Evolutionary conservation across 768 basidiomycete genomes (phyloP).

Genomic region (Lactarius tabidus): DNA sequence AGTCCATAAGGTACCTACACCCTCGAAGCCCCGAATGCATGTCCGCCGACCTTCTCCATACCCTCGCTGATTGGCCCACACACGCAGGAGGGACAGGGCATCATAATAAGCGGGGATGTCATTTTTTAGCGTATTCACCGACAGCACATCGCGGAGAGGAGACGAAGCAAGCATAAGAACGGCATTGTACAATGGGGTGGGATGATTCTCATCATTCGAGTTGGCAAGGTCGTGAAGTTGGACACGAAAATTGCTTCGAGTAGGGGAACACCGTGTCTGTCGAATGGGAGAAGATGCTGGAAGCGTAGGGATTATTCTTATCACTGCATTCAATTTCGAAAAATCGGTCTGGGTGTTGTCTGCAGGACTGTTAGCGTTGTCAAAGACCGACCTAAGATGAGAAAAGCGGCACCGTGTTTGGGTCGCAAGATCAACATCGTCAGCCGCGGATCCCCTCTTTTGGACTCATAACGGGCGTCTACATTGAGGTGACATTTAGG

Average conservation of each 20-base stretch:
- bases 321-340: constrained; percentile 61
- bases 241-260: constrained; percentile 62
- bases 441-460: constrained; percentile 56
- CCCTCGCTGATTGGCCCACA: constrained; percentile 90
- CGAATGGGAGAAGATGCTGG: constrained; percentile 59
- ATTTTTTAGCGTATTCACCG: constrained; percentile 44
- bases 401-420: constrained; percentile 41
- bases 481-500: constrained; percentile 47
- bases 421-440: constrained; percentile 62
- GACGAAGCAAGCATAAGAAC: constrained; percentile 53
- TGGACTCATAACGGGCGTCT: constrained; percentile 57
- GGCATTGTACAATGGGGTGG: constrained; percentile 82
- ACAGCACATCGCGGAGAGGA: constrained; percentile 46
- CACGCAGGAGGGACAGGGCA: constrained; percentile 71
- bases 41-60: constrained; percentile 55
- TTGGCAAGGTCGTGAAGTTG: constrained; percentile 31
- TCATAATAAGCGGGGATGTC: constrained; percentile 59
- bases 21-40: constrained; percentile 68
- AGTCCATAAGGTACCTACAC: constrained; percentile 64
- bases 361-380: constrained; percentile 27
- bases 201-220: constrained; percentile 30
- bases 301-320: constrained; percentile 72
- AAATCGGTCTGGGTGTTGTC: constrained; percentile 55
- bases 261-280: constrained; percentile 65
- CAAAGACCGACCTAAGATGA: neutral